These are phyloP conservation scores for Curvularia lunata DNA, from an alignment of 2,329 filamentous ascomycete species.

Conservation along the genomic window DNA sequence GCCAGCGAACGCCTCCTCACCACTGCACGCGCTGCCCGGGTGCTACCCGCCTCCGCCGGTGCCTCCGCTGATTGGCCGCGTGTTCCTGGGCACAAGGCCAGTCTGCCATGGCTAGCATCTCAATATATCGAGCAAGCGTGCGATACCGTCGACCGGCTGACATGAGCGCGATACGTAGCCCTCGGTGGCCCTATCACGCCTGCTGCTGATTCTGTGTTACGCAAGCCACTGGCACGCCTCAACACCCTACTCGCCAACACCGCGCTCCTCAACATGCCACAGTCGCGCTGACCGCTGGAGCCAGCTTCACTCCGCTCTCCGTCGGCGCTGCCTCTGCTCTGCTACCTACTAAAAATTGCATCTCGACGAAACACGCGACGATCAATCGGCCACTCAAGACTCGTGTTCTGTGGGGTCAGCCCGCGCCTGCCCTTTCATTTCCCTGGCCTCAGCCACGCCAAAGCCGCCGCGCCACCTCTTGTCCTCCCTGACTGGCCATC, in stretches of 20 bases:
- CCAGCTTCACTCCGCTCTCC: too few relatives aligned
- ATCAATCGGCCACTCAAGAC: not conserved
- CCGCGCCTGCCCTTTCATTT: constrained; percentile 18
- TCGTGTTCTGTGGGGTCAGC: constrained; percentile 9
- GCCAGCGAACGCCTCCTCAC: constrained; percentile 7
- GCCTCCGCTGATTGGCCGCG: constrained; percentile 11
- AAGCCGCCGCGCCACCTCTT: constrained; percentile 1
- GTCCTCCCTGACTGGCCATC: not conserved
- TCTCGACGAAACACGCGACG: constrained; percentile 9
- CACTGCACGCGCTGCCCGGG: not conserved
- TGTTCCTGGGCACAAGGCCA: constrained; percentile 15
- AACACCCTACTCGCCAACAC: not conserved
- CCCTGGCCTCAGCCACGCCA: constrained; percentile 7
- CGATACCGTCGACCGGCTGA: not conserved
- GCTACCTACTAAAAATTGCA: constrained; percentile 2
- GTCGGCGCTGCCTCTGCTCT: too few relatives aligned
- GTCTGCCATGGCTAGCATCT: constrained; percentile 9
- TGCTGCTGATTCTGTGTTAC: not conserved
- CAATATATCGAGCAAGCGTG: constrained; percentile 21
- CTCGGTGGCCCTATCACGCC: not conserved
- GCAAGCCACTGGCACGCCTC: constrained; percentile 12
- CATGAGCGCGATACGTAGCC: not conserved
- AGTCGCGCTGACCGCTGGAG: not conserved
- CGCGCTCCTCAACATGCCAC: too few relatives aligned
- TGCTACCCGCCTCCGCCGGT: not conserved